Percentiles rank a stretch among this genome's conserved stretches.
phyloP scores from a whole-genome alignment of 2,329 filamentous ascomycete genomes.

The Ophiostoma sp. region DNA sequence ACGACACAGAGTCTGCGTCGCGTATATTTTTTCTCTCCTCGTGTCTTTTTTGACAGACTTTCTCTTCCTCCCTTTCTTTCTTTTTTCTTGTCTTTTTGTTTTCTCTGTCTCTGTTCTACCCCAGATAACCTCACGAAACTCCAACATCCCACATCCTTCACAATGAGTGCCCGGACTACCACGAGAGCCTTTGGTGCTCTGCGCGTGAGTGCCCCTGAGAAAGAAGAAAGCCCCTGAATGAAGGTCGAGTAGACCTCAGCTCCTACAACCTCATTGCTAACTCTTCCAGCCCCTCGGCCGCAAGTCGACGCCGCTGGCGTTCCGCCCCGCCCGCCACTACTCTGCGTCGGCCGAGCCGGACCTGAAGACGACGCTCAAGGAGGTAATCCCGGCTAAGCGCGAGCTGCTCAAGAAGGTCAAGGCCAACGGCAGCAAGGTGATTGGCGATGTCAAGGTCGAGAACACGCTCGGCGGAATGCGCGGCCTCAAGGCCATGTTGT shows the following conservation, averaged over 20 bases:
- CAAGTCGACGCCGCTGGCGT: conserved; percentile 27
- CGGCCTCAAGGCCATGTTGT: conserved; percentile 96
- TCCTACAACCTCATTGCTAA: not conserved
- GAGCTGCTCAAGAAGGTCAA: conserved; percentile 95
- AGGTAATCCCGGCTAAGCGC: conserved; percentile 85
- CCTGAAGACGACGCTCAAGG: conserved; percentile 82
- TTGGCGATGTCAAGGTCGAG: conserved; percentile 91
- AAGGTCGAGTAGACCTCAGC: not conserved
- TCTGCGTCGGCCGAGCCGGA: conserved; percentile 78
- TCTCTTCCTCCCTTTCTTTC: not conserved
- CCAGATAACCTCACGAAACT: not conserved
- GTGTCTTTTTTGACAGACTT: not conserved
- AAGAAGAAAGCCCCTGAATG: not conserved
- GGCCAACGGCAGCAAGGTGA: conserved; percentile 73
- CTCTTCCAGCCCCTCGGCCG: conserved; percentile 7
- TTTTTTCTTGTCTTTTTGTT: not conserved
- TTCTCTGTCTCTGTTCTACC: not conserved
- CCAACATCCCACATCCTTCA: not conserved
- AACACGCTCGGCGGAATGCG: conserved; percentile 96
- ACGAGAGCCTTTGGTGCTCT: conserved; percentile 29
- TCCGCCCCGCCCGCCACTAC: conserved; percentile 56
- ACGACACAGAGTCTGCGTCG: not conserved
- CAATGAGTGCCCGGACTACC: conserved; percentile 29
- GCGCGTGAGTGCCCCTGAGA: conserved; percentile 23
- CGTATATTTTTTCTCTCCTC: not conserved